A percentile compares a stretch with the other conserved stretches of the same genome.
phyloP scores from a whole-genome alignment of 225 moss, liverwort and hornwort species.

The Takakia lepidozioides region DNA sequence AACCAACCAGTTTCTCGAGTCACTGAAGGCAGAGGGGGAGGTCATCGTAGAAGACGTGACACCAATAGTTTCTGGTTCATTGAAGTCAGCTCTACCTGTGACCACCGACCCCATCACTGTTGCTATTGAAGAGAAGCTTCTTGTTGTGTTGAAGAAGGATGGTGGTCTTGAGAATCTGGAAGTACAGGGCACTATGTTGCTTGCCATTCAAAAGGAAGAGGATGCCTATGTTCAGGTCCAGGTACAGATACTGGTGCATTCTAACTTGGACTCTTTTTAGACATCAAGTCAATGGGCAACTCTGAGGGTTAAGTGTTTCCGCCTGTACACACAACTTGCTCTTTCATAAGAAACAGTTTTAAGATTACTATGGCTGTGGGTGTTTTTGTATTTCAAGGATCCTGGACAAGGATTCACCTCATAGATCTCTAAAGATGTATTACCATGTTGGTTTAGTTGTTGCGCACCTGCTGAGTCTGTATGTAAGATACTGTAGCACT shows the following conservation, averaged over 20 bases:
- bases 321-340: too few species aligned
- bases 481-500: too few species aligned
- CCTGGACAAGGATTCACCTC: too few species aligned
- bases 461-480: too few species aligned
- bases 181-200: slow-evolving; percentile 86
- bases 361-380: too few species aligned
- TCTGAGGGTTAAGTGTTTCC: too few species aligned
- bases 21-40: slow-evolving; percentile 93
- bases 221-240: slow-evolving; percentile 79
- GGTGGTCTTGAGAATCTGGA: slow-evolving; percentile 93
- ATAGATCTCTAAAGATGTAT: too few species aligned
- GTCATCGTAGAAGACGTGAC: slow-evolving; percentile 83
- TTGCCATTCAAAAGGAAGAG: slow-evolving; percentile 85
- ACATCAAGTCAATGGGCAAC: too few species aligned
- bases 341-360: too few species aligned
- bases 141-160: slow-evolving; percentile 73
- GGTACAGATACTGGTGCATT: slow-evolving; percentile 23
- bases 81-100: slow-evolving; percentile 35
- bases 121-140: slow-evolving; percentile 81
- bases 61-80: slow-evolving; percentile 68
- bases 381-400: too few species aligned
- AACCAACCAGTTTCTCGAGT: slow-evolving; percentile 91
- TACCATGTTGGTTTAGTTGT: too few species aligned
- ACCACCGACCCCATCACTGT: slow-evolving; percentile 71
- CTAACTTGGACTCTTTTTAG: too few species aligned